Conservation (phyloP, 345 rosid genomes). For the Mallotus nudiflorus region DNA sequence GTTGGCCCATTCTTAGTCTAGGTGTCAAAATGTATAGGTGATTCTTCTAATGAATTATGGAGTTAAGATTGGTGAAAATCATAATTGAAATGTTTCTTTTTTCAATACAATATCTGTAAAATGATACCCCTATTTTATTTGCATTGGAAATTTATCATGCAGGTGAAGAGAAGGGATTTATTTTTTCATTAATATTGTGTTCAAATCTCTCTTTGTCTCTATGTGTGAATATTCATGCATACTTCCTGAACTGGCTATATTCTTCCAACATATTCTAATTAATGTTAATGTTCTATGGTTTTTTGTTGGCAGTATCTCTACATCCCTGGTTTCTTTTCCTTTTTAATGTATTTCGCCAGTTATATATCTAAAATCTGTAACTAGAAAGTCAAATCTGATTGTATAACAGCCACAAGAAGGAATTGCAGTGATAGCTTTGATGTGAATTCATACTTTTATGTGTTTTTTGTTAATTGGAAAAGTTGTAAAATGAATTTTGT, state of each 20-base stretch:
- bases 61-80: no score
- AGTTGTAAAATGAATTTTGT: no score
- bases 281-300: not conserved
- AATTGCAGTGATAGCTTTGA: constrained; percentile 88
- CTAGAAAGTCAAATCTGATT: constrained; percentile 7
- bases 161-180: no score
- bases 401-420: constrained; percentile 63
- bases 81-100: no score
- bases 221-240: not conserved
- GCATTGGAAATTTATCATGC: no score
- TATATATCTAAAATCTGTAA: not conserved
- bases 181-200: no score
- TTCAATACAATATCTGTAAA: no score
- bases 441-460: constrained; percentile 6
- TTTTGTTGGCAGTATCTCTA: not conserved
- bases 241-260: not conserved
- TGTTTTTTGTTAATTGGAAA: no score
- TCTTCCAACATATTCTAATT: not conserved
- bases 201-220: not conserved
- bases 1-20: no score
- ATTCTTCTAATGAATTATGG: no score
- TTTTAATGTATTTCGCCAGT: not conserved
- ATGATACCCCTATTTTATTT: no score
- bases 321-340: not conserved
- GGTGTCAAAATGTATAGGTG: no score